Evolutionary conservation across 257 asterid genomes (phyloP).

Genomic region (Solanum pennellii): DNA sequence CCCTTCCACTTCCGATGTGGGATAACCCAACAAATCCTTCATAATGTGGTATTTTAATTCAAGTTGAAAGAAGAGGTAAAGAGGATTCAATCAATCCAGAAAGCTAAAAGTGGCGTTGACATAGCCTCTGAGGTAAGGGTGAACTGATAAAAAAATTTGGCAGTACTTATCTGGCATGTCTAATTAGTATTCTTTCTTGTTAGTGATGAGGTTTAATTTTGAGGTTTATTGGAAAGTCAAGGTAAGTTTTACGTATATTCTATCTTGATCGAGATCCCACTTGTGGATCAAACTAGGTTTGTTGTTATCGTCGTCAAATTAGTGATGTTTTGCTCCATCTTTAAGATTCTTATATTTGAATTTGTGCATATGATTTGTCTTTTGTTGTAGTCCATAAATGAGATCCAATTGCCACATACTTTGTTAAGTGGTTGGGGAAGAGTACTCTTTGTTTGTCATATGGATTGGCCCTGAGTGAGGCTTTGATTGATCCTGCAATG

Average conservation of each 20-base stretch:
- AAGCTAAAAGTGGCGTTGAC: conserved; percentile 59
- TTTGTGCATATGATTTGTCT: not conserved
- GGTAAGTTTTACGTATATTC: not conserved
- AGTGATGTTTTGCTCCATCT: not conserved
- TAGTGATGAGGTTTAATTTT: not conserved
- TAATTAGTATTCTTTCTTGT: not conserved
- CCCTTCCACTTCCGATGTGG: too few species aligned
- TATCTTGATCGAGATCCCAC: not conserved
- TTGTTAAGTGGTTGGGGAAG: conserved; percentile 85
- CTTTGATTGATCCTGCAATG: conserved; percentile 93
- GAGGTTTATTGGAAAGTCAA: not conserved
- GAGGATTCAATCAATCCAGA: conserved; percentile 46
- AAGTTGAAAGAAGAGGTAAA: too few species aligned
- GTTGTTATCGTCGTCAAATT: not conserved
- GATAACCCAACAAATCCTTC: too few species aligned
- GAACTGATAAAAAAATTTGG: conserved; percentile 39
- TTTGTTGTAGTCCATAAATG: conserved; percentile 16
- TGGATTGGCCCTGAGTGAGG: conserved; percentile 85
- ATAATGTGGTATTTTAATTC: too few species aligned
- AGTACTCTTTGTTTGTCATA: conserved; percentile 87
- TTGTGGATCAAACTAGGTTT: not conserved
- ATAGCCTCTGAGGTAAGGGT: not conserved
- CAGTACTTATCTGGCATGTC: not conserved
- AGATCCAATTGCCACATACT: conserved; percentile 77
- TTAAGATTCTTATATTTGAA: not conserved